Evolutionary conservation across 768 basidiomycete species (phyloP).

Genomic region (Auricularia sp.): DNA sequence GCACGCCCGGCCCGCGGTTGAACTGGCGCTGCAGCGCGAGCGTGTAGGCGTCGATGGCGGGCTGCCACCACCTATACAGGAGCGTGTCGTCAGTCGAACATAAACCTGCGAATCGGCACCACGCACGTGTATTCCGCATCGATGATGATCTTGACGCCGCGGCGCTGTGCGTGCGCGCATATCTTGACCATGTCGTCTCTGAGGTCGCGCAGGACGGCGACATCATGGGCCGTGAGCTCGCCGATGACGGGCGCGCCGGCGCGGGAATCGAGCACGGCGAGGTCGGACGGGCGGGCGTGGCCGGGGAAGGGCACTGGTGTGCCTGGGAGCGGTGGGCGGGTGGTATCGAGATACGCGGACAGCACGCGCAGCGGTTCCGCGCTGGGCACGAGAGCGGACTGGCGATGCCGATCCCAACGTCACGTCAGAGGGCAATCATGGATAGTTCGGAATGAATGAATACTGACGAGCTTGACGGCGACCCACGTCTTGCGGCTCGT

Average conservation of each 20-base stretch:
- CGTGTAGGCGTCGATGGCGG: constrained; percentile 75
- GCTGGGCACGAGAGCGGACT: constrained; percentile 60
- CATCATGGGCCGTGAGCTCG: constrained; percentile 41
- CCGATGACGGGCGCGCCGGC: constrained; percentile 5
- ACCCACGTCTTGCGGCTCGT: constrained; percentile 62
- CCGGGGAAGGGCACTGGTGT: constrained; percentile 56
- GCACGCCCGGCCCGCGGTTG: constrained; percentile 42
- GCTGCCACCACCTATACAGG: constrained; percentile 26
- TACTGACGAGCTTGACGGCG: constrained; percentile 68
- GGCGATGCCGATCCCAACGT: constrained; percentile 5
- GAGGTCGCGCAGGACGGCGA: constrained; percentile 49
- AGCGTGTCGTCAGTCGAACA: no score
- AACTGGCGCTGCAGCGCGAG: constrained; percentile 66
- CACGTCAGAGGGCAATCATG: neutral
- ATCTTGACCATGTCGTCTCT: constrained; percentile 53
- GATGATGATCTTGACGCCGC: constrained; percentile 60
- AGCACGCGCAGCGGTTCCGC: constrained; percentile 49
- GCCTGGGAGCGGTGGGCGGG: constrained; percentile 22
- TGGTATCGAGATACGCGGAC: constrained; percentile 45
- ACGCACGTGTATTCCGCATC: constrained; percentile 66
- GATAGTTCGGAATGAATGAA: neutral
- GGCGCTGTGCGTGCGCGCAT: constrained; percentile 48
- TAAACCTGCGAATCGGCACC: no score
- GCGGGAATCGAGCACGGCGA: constrained; percentile 34
- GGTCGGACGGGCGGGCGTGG: constrained; percentile 46